These are phyloP conservation scores for Fusarium virguliforme DNA, from an alignment of 2,329 filamentous ascomycete species.

Conservation along the genomic window DNA sequence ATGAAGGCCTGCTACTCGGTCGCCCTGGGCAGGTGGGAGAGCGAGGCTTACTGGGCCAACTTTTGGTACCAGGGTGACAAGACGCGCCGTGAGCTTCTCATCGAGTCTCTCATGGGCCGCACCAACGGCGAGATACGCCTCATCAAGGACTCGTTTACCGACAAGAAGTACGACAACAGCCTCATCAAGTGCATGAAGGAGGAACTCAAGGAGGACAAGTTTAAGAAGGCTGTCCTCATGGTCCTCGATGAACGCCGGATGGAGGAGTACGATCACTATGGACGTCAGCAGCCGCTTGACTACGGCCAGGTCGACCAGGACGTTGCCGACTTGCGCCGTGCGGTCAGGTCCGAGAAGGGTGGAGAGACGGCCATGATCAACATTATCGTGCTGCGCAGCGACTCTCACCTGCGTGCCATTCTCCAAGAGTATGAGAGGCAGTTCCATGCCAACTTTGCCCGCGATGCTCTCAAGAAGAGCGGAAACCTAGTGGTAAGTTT, in stretches of 20 bases:
- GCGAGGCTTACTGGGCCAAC: slow-evolving; percentile 97
- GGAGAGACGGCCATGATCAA: slow-evolving; percentile 91
- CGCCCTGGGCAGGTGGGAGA: slow-evolving; percentile 91
- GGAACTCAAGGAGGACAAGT: slow-evolving; percentile 96
- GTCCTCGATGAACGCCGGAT: slow-evolving; percentile 88
- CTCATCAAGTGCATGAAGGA: slow-evolving; percentile 89
- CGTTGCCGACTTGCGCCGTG: slow-evolving; percentile 77
- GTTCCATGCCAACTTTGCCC: slow-evolving; percentile 86
- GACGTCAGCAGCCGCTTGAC: slow-evolving; percentile 72
- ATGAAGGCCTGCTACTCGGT: slow-evolving; percentile 94
- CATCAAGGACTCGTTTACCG: slow-evolving; percentile 91
- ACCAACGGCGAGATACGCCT: slow-evolving; percentile 87
- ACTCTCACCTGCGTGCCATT: slow-evolving; percentile 86
- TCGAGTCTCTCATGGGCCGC: slow-evolving; percentile 92
- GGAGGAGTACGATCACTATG: slow-evolving; percentile 81
- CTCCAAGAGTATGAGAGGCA: slow-evolving; percentile 81
- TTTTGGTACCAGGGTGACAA: slow-evolving; percentile 96
- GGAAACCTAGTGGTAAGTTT: slow-evolving; percentile 89
- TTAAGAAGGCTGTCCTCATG: slow-evolving; percentile 88
- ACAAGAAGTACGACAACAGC: slow-evolving; percentile 91
- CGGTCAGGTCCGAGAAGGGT: slow-evolving; percentile 81
- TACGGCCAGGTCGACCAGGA: slow-evolving; percentile 77
- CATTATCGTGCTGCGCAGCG: slow-evolving; percentile 85
- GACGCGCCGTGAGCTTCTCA: slow-evolving; percentile 88
- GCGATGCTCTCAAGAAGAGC: slow-evolving; percentile 89